These are phyloP conservation scores for Nakaseomyces bracarensis DNA, from an alignment of 1,139 yeast species.

Conservation along the genomic window DNA sequence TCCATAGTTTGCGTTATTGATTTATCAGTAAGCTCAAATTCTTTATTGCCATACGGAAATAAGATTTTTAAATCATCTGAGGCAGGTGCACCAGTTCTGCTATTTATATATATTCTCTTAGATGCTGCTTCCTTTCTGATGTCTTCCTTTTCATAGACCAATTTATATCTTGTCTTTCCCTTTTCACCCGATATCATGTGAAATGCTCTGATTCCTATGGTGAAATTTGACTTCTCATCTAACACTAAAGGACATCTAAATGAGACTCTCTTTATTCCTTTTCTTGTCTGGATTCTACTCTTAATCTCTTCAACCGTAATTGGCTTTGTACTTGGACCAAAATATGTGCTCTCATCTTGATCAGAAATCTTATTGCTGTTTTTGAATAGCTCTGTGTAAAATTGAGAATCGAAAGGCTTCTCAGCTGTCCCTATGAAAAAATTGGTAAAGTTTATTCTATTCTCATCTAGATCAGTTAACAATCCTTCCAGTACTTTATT, in stretches of 20 bases:
- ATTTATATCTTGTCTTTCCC: constrained; percentile 36
- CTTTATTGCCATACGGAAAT: constrained; percentile 40
- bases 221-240: constrained; percentile 38
- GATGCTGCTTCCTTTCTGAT: constrained; percentile 46
- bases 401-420: constrained; percentile 41
- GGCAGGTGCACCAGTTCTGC: constrained; percentile 40
- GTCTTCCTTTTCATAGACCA: constrained; percentile 47
- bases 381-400: constrained; percentile 49
- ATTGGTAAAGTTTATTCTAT: constrained; percentile 50
- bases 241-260: constrained; percentile 54
- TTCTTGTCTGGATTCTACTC: constrained; percentile 45
- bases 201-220: constrained; percentile 66
- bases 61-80: constrained; percentile 34
- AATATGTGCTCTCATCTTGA: constrained; percentile 15
- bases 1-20: constrained; percentile 32
- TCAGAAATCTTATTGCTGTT: constrained; percentile 15
- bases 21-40: constrained; percentile 34
- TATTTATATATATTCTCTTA: constrained; percentile 36
- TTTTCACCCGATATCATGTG: constrained; percentile 51
- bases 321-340: constrained; percentile 37
- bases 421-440: constrained; percentile 44
- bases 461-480: constrained; percentile 51
- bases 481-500: constrained; percentile 46
- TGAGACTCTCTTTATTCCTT: constrained; percentile 53
- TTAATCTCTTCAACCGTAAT: constrained; percentile 42